Conservation (phyloP, 345 rosid genomes). For the Corchorus olitorius region DNA sequence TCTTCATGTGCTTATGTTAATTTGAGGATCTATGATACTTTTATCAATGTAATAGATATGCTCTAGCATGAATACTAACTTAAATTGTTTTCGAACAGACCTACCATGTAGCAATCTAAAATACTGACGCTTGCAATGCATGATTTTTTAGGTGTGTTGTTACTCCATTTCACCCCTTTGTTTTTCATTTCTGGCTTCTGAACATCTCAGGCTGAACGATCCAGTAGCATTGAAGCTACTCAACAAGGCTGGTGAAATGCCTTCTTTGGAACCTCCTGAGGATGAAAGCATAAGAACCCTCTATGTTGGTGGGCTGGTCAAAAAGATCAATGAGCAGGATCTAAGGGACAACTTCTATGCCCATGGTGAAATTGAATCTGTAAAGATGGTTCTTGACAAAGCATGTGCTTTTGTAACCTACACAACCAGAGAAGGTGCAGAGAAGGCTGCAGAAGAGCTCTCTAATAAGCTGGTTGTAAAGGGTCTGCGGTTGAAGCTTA, state of each 20-base stretch:
- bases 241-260: constrained; percentile 96
- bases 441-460: constrained; percentile 93
- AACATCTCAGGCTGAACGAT: constrained; percentile 72
- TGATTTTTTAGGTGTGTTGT: background rate
- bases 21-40: no score
- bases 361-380: constrained; percentile 86
- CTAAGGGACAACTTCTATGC: constrained; percentile 87
- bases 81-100: no score
- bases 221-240: constrained; percentile 92
- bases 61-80: no score
- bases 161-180: no score
- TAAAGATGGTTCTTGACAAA: constrained; percentile 81
- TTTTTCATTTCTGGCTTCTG: background rate
- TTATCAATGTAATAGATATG: no score
- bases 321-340: constrained; percentile 83
- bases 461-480: constrained; percentile 86
- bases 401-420: constrained; percentile 94
- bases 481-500: constrained; percentile 87
- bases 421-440: constrained; percentile 94
- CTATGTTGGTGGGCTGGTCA: constrained; percentile 87
- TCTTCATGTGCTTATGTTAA: no score
- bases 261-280: constrained; percentile 85
- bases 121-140: background rate
- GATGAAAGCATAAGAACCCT: constrained; percentile 92
- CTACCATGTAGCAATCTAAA: no score